These are phyloP conservation scores for Cerioporus squamosus DNA, from an alignment of 1,284 basidiomycete species.

Conservation along the genomic window DNA sequence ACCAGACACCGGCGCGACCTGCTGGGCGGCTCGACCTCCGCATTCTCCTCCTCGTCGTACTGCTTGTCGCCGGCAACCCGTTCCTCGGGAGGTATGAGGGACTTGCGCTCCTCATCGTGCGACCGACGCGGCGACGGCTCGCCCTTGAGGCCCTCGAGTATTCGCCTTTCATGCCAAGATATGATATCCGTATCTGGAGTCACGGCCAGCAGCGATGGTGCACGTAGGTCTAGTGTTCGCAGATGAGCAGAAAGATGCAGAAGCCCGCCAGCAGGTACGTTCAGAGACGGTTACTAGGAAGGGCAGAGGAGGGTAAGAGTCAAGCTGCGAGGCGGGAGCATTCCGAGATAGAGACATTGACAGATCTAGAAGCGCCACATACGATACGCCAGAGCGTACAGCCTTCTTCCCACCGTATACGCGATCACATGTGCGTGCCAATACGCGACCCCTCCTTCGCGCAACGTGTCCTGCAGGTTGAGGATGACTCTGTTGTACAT, in stretches of 20 bases:
- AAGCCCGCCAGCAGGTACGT: no score
- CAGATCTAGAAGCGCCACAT: no score
- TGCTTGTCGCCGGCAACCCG: conserved; percentile 17
- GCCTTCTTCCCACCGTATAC: no score
- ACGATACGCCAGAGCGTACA: no score
- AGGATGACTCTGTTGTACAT: no score
- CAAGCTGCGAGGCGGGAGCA: not conserved
- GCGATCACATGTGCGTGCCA: no score
- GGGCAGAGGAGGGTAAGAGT: not conserved
- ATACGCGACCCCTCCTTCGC: no score
- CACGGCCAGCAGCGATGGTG: not conserved
- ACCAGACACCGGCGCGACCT: conserved; percentile 42
- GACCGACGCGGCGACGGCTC: conserved; percentile 8
- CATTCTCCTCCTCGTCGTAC: conserved; percentile 26
- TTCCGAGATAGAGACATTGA: no score
- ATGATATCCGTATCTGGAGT: no score
- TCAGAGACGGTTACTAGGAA: not conserved
- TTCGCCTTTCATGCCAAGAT: conserved; percentile 7
- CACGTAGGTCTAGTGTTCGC: not conserved
- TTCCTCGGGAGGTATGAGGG: conserved; percentile 41
- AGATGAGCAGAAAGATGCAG: no score
- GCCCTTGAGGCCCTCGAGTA: conserved; percentile 11
- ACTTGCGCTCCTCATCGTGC: conserved; percentile 43
- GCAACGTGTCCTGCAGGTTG: no score
- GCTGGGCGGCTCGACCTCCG: conserved; percentile 40